Base-by-base conservation (phyloP, 2,329 filamentous ascomycete species). In the Cercospora janseana region DNA sequence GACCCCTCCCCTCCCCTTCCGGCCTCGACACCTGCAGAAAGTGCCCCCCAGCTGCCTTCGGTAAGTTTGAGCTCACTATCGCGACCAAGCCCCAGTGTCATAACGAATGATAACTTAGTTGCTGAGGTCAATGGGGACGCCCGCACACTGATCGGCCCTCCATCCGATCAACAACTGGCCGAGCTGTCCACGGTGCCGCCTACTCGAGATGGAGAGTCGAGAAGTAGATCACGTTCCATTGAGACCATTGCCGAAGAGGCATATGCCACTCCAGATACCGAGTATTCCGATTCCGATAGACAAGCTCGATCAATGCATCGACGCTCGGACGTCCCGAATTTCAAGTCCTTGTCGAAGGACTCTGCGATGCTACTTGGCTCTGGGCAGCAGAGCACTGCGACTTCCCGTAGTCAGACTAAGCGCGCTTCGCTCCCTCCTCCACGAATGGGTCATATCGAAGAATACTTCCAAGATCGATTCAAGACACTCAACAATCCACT, bases 71-170 rank as follows among this genome's bases (percentile, higher is more conserved):
- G 28, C 46, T 62, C 60, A 61, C 60, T 60, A 60, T 56, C 54
- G 61, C 57, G 60, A 61, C 46, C 46, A 13, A 12, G 51, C 56
- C 57, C 56, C 56, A 54, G 60, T 46, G 62, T 60, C 63, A 46
- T 55, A 46, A 46, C 51, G 34, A 58, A 59, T 44, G 53, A 46
- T 34, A 51, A 50, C 44, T 47, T 34, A 37, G 50, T 47, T 35
- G 27, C 27, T 41, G 46, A 49, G 46, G 37, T 32, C n/a, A 23
- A 49, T 34, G 35, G 46, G 38, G 26, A 49, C 35, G 21, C 31
- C 23, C 44, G 44, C 44, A 37, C 44, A 46, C 27, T 46, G 32
- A 46, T 21, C 9, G 9, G 21, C 23, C 20, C 24, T 9, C 10
- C 32, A 6, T 23, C 32, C 32, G 16, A 21, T n/a, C 21, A 27